Conservation (phyloP, 1,139 yeast genomes). For the Tardiomyces blankii region DNA sequence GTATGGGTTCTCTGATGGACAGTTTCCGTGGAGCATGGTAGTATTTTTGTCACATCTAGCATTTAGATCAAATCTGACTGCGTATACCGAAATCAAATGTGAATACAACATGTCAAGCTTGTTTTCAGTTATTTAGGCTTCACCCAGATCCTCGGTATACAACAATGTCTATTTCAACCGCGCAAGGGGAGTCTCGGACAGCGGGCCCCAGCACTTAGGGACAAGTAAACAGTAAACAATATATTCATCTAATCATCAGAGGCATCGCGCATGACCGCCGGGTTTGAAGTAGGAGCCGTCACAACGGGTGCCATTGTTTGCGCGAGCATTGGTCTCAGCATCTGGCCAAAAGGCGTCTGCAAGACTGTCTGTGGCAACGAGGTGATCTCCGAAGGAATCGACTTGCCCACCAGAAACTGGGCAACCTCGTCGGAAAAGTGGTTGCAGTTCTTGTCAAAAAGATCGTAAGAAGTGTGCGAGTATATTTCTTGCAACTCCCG, state of each 20-base stretch:
- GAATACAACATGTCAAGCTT: too few relatives aligned
- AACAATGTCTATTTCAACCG: too few relatives aligned
- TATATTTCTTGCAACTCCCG: constrained; percentile 39
- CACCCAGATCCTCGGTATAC: too few relatives aligned
- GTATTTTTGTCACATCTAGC: too few relatives aligned
- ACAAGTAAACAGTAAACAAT: too few relatives aligned
- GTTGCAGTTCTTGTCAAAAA: constrained; percentile 59
- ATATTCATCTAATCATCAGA: not conserved
- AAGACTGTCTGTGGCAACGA: constrained; percentile 47
- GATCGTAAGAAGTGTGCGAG: constrained; percentile 40
- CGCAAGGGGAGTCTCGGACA: too few relatives aligned
- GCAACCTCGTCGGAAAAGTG: constrained; percentile 50
- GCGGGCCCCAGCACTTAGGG: too few relatives aligned
- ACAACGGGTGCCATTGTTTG: not conserved
- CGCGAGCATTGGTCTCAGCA: constrained; percentile 17
- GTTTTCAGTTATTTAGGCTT: too few relatives aligned
- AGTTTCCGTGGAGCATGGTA: not conserved
- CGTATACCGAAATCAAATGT: too few relatives aligned
- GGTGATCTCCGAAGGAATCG: constrained; percentile 37
- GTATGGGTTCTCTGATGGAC: not conserved
- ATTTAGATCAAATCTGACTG: too few relatives aligned
- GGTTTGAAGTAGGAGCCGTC: not conserved
- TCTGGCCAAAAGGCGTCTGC: constrained; percentile 48
- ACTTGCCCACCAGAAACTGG: constrained; percentile 49
- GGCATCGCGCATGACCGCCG: not conserved